phyloP scores from a whole-genome alignment of 495 filamentous ascomycete genomes.

The Penicillium riverlandense region DNA sequence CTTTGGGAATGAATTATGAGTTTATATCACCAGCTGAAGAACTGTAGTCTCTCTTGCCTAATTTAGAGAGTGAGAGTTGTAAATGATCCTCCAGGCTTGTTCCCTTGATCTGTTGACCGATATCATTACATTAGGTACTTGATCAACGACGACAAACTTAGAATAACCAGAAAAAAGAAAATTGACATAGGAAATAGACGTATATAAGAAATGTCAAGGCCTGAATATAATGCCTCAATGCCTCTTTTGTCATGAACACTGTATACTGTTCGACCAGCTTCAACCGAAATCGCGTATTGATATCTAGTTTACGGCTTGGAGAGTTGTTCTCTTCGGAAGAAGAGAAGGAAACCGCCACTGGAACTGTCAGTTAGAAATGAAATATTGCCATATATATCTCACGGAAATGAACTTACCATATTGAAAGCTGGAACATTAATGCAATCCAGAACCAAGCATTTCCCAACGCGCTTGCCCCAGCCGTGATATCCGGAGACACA shows the following conservation, averaged over 20 bases:
- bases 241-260: background rate
- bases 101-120: background rate
- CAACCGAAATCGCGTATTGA: background rate
- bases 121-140: constrained; percentile 9
- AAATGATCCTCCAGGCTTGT: no score
- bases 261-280: background rate
- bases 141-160: background rate
- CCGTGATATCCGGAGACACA: constrained; percentile 40
- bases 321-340: constrained; percentile 68
- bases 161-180: background rate
- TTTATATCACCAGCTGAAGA: background rate
- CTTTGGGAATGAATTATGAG: constrained; percentile 24
- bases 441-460: constrained; percentile 63
- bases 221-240: background rate
- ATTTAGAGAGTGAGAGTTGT: no score
- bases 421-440: constrained; percentile 51
- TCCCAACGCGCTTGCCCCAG: constrained; percentile 37
- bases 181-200: background rate
- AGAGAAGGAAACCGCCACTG: constrained; percentile 56
- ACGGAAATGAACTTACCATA: constrained; percentile 39
- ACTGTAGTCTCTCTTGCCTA: background rate
- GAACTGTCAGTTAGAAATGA: background rate
- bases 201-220: background rate
- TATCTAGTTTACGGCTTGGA: constrained; percentile 47
- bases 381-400: no score